Base-by-base conservation (phyloP, 225 moss, liverwort and hornwort genomes). In the Ulota crispa region DNA sequence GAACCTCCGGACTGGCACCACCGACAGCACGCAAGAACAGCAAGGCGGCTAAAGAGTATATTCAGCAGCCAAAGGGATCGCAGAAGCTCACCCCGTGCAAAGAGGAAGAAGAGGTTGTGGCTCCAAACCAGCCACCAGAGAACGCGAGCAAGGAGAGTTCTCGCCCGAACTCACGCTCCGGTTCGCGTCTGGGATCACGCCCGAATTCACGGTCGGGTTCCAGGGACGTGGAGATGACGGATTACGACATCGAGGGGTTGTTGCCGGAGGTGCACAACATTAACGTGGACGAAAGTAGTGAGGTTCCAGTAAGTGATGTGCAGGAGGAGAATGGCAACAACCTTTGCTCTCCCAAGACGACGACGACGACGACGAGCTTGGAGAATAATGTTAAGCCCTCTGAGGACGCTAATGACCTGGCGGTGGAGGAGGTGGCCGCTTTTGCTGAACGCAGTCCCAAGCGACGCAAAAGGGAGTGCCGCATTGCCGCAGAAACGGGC, bases 391-490 rank as follows among this genome's bases (percentile, higher is more conserved):
- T 9, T 39, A 39, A 70, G 47, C 68, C 78, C 12, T 31, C 31
- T 28, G 21, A 31, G 1, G 74, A 80, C 23, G 71, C 78, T 19
- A 68, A 76, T 62, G 78, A 82, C 24, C 60, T 71, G 56, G 41
- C 32, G 20, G 20, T 64, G 54, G 86, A 76, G 30, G 79, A 82
- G 36, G 86, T 75, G 10, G 30, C 19, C 30, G 54, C 79, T n/a
- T 79, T 57, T 32, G 55, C 54, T 11, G 91, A 92, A 64, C 88
- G 76, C 67, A 91, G 90, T 81, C 81, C 82, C 15, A 96, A 96
- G 84, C 83, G 91, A 50, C 89, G 89, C 1, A 93, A 91, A 70
- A 72, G 80, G 62, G 92, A 92, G 73, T 71, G 74, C 73, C 84
- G 83, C 65, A 84, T 67, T 75, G 78, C 43, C 14, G 70, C 79